Base-by-base conservation (phyloP, 2,329 filamentous ascomycete genomes). In the Botrytis porri region DNA sequence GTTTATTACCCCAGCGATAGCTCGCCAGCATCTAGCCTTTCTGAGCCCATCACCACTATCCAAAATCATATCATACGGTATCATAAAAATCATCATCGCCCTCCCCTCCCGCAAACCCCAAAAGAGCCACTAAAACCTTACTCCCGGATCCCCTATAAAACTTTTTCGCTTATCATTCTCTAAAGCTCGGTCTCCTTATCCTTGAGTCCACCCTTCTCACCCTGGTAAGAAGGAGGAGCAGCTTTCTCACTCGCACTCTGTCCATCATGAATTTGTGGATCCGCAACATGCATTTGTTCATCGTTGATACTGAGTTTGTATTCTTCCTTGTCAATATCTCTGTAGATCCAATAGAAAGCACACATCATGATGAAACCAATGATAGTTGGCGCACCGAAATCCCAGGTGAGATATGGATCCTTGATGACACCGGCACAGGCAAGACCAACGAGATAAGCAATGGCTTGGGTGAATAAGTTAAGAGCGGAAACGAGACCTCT, bases 331-430 rank as follows among this genome's bases (percentile, higher is more conserved):
- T 86, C 84, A 72, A 86, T 84, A 77, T 85, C 83, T 29, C 82
- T 81, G 81, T 85, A 86, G 66, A 82, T 79, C 76, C 84, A 83
- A 76, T 83, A 86, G 77, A 87, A 86, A 69, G 83, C 45, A 29
- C 85, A 78, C 25, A 84, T 83, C 18, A 84, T 76, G 48, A 86
- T 76, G 60, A 79, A 82, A 71, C 85, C 85, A 25, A 83, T 79
- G 61, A 86, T 86, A 48, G 85, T 83, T 16, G 83, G 82, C 48
- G 83, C 85, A 59, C 83, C 85, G 75, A 87, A 86, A 76, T 84
- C 84, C 85, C 84, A 86, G 9, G 83, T 84, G 54, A 88, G 79
- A 75, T 84, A 82, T 10, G 86, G 85, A 77, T 87, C 86, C 0
- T 80, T 82, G 73, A 87, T 82, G 59, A 85, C 82, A 6, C 83